Evolutionary conservation across 2,329 filamentous ascomycete species (phyloP).

Genomic region (Diaporthe citriasiana): DNA sequence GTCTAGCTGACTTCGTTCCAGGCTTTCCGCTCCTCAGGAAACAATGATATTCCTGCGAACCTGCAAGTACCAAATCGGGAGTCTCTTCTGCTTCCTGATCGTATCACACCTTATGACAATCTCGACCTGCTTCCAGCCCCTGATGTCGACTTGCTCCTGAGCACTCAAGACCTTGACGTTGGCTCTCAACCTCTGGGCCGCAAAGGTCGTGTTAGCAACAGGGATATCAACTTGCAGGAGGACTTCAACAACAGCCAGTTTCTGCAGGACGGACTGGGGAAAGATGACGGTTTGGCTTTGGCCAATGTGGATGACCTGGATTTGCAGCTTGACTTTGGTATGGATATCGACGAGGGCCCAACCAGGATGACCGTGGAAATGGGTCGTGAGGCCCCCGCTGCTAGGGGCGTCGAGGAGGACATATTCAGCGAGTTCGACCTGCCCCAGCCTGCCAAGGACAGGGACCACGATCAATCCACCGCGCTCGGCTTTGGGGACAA

Average conservation of each 20-base stretch:
- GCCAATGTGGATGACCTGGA: slow-evolving; percentile 75
- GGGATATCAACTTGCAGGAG: slow-evolving; percentile 78
- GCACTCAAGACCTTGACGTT: slow-evolving; percentile 66
- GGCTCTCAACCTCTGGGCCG: slow-evolving; percentile 67
- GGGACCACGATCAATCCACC: slow-evolving; percentile 69
- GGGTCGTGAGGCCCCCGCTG: slow-evolving; percentile 85
- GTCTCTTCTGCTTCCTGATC: slow-evolving; percentile 89
- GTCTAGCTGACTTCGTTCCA: slow-evolving; percentile 59
- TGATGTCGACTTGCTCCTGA: slow-evolving; percentile 87
- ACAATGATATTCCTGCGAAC: slow-evolving; percentile 93
- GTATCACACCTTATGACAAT: slow-evolving; percentile 91
- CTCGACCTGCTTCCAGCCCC: slow-evolving; percentile 84
- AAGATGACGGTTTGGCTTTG: slow-evolving; percentile 70
- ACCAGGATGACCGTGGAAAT: slow-evolving; percentile 80
- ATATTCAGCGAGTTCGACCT: slow-evolving; percentile 76
- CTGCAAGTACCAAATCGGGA: slow-evolving; percentile 86
- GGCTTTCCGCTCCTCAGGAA: slow-evolving; percentile 94
- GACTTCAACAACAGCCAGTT: slow-evolving; percentile 85
- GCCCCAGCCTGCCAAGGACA: slow-evolving; percentile 68
- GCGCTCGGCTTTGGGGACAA: slow-evolving; percentile 67
- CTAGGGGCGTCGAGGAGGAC: slow-evolving; percentile 77
- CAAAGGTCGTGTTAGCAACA: slow-evolving; percentile 70
- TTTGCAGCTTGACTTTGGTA: slow-evolving; percentile 80
- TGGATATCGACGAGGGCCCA: slow-evolving; percentile 78
- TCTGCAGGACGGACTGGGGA: slow-evolving; percentile 74